These are phyloP conservation scores for Aspergillus calidoustus DNA, from an alignment of 2,329 filamentous ascomycete genomes.

Conservation along the genomic window DNA sequence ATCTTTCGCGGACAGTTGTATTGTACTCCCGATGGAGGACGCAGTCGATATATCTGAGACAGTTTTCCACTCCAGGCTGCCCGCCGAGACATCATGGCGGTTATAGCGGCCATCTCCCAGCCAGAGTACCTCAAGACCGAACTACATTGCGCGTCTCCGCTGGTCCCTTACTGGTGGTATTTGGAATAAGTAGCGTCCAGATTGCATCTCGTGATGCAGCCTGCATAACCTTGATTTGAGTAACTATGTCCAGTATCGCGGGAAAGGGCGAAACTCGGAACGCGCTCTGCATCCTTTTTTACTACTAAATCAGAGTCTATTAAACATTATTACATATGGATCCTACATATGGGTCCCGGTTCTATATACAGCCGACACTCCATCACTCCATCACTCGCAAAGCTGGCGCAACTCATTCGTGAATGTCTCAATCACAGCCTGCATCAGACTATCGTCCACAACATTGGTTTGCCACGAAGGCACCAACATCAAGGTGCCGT, in stretches of 20 bases:
- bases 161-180: background rate
- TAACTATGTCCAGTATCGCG: background rate
- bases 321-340: conserved; percentile 6
- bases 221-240: background rate
- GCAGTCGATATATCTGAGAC: no score
- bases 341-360: background rate
- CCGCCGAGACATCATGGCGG: background rate
- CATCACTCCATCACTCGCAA: background rate
- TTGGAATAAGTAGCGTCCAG: background rate
- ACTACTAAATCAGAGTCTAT: background rate
- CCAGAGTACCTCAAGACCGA: background rate
- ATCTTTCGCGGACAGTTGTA: no score
- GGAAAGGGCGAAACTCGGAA: background rate
- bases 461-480: conserved; percentile 49
- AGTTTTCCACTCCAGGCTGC: background rate
- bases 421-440: conserved; percentile 23
- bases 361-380: background rate
- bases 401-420: conserved; percentile 23
- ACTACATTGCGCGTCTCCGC: background rate
- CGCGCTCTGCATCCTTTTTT: background rate
- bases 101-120: background rate
- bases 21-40: no score
- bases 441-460: conserved; percentile 35
- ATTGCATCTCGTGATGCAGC: background rate
- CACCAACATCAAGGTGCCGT: conserved; percentile 47